Evolutionary conservation across 2,329 filamentous ascomycete species (phyloP).

Genomic region (Hymenoscyphus infarciens): DNA sequence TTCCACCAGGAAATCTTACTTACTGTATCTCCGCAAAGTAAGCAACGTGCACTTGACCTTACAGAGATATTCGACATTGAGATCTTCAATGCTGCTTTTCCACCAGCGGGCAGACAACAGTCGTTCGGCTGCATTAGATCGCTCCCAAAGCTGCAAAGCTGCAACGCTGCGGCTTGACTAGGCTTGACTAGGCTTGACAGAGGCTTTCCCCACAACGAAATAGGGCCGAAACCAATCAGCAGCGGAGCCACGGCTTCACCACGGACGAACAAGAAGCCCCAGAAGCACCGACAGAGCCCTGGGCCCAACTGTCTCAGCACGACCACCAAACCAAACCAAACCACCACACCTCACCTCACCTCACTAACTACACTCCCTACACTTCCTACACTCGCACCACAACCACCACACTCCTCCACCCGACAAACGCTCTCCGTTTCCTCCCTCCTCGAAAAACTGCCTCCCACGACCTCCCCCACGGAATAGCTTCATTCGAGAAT

Average conservation of each 20-base stretch:
- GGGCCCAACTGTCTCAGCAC: neutral
- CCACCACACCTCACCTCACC: neutral
- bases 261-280: constrained; percentile 8
- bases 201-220: constrained; percentile 16
- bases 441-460: neutral
- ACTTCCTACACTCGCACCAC: neutral
- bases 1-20: no score
- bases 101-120: neutral
- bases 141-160: neutral
- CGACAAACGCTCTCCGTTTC: neutral
- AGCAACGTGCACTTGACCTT: no score
- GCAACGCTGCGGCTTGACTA: no score
- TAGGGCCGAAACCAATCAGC: constrained; percentile 14
- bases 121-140: constrained; percentile 2
- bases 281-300: neutral
- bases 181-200: constrained; percentile 6
- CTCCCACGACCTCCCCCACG: neutral
- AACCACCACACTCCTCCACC: constrained; percentile 5
- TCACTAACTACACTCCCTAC: neutral
- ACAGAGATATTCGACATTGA: no score
- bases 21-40: no score
- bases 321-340: neutral
- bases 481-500: neutral
- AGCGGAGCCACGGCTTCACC: constrained; percentile 8
- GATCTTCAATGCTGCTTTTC: neutral